Conservation (phyloP, 1,284 basidiomycete genomes). For the Lignosus rhinocerotis region DNA sequence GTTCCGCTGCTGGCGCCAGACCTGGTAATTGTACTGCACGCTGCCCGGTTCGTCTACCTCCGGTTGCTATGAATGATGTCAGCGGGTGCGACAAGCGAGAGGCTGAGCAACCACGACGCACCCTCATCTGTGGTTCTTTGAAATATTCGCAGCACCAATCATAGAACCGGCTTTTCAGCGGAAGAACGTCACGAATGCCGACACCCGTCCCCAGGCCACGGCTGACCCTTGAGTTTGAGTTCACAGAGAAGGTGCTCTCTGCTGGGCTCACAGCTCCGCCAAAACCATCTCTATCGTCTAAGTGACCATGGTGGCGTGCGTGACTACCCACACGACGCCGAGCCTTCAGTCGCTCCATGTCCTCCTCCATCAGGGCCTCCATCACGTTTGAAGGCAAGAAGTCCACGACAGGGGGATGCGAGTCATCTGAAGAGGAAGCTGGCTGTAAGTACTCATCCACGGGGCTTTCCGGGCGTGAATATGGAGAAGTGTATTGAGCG, state of each 20-base stretch:
- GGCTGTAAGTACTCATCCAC: constrained; percentile 21
- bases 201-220: constrained; percentile 73
- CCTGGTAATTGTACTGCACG: constrained; percentile 91
- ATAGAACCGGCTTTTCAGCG: constrained; percentile 90
- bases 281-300: constrained; percentile 14
- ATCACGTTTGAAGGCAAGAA: constrained; percentile 77
- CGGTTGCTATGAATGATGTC: constrained; percentile 60
- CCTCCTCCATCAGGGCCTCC: constrained; percentile 86
- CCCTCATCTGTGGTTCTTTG: constrained; percentile 97
- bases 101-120: constrained; percentile 39
- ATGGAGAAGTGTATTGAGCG: constrained; percentile 76
- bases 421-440: constrained; percentile 24
- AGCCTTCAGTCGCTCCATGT: constrained; percentile 82
- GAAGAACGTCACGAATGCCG: constrained; percentile 73
- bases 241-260: constrained; percentile 72
- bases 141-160: constrained; percentile 99
- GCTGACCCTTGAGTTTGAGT: constrained; percentile 75
- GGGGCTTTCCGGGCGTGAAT: constrained; percentile 54
- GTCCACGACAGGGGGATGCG: constrained; percentile 38
- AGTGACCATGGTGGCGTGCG: constrained; percentile 32
- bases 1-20: constrained; percentile 93
- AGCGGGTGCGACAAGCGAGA: constrained; percentile 9
- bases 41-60: constrained; percentile 96
- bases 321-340: constrained; percentile 50
- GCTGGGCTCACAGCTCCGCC: constrained; percentile 61